A percentile compares a stretch with the other conserved stretches of the same genome.
Evolutionary conservation across 1,284 basidiomycete genomes (phyloP).

Genomic region (Ganoderma resinaceum): DNA sequence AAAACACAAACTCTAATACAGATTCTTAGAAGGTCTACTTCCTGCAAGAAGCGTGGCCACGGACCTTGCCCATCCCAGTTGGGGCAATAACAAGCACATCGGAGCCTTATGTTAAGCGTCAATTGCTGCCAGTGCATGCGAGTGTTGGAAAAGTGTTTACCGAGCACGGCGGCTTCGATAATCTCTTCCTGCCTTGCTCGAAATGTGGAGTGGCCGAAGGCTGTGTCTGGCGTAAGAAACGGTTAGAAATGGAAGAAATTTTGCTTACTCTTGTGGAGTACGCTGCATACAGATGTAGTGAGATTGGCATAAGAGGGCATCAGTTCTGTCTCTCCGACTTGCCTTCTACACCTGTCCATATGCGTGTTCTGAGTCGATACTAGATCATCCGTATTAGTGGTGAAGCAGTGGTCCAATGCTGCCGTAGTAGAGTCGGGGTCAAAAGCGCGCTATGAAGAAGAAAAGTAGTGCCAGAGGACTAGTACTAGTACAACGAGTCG

Average conservation of each 20-base stretch:
- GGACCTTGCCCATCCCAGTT: slow-evolving; percentile 89
- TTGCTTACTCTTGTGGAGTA: not conserved
- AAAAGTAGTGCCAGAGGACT: too few species aligned
- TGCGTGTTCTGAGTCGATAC: not conserved
- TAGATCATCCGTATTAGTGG: too few species aligned
- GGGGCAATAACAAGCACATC: slow-evolving; percentile 87
- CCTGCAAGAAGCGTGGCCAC: slow-evolving; percentile 21
- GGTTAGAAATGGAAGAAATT: not conserved
- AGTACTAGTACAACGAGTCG: not conserved
- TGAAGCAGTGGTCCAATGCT: too few species aligned
- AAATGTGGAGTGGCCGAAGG: slow-evolving; percentile 72
- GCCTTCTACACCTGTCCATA: slow-evolving; percentile 16
- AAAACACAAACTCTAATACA: slow-evolving; percentile 78
- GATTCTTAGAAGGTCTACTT: slow-evolving; percentile 8
- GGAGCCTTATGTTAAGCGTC: slow-evolving; percentile 47
- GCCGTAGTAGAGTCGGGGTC: too few species aligned
- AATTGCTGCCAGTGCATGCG: too few species aligned
- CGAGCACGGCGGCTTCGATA: slow-evolving; percentile 70
- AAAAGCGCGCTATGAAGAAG: too few species aligned
- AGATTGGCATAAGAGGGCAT: not conserved
- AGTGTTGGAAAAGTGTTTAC: slow-evolving; percentile 38
- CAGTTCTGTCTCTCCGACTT: not conserved
- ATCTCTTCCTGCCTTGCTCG: slow-evolving; percentile 83
- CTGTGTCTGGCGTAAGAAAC: slow-evolving; percentile 42
- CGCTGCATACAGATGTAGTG: not conserved